Conservation (phyloP, 352 stramenopile species). For the Phytophthora melonis region DNA sequence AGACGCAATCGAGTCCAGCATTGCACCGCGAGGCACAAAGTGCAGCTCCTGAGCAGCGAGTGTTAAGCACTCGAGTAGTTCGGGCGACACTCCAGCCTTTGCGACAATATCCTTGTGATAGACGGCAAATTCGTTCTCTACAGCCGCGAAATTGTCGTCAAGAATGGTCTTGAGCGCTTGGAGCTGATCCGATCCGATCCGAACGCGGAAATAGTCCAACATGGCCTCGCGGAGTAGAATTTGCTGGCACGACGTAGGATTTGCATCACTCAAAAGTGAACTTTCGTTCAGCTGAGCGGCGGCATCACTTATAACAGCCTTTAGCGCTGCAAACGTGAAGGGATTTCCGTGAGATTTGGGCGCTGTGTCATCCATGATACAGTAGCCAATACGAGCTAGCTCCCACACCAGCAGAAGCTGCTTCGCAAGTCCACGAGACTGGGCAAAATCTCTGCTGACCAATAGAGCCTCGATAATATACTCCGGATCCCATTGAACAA, state of each 20-base stretch:
- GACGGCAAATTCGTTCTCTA: neutral
- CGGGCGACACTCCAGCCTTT: neutral
- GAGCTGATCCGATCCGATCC: slow-evolving; percentile 21
- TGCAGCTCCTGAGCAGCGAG: slow-evolving; percentile 17
- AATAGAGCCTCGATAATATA: slow-evolving; percentile 51
- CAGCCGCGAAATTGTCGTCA: neutral
- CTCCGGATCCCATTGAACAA: slow-evolving; percentile 37
- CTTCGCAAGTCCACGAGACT: slow-evolving; percentile 19
- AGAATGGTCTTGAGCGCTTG: slow-evolving; percentile 10
- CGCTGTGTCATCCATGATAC: neutral
- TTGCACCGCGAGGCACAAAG: slow-evolving; percentile 36
- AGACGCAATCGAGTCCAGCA: slow-evolving; percentile 22
- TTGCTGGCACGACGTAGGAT: neutral
- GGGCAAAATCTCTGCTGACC: slow-evolving; percentile 35
- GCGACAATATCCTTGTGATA: neutral
- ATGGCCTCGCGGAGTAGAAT: slow-evolving; percentile 12
- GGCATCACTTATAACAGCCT: slow-evolving; percentile 15
- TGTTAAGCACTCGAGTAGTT: slow-evolving; percentile 11
- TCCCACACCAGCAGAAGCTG: slow-evolving; percentile 37
- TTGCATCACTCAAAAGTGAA: neutral
- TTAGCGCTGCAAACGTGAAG: slow-evolving; percentile 31
- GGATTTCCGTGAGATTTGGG: neutral
- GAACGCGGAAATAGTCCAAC: slow-evolving; percentile 26
- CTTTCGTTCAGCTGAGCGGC: neutral
- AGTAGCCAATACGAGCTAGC: slow-evolving; percentile 12